Conservation (phyloP, 2,329 filamentous ascomycete species). For the Allantophomopsis cytisporea region DNA sequence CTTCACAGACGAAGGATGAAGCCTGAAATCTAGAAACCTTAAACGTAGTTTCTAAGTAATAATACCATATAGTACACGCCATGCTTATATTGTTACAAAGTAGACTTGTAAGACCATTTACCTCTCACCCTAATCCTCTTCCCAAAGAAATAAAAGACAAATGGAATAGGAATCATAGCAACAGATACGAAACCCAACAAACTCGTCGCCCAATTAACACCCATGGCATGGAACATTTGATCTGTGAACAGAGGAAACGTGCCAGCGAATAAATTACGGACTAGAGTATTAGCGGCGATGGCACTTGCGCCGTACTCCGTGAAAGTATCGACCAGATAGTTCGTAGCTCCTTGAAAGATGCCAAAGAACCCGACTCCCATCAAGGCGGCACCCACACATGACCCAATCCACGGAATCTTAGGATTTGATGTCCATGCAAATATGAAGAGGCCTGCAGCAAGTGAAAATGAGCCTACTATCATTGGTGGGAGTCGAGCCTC, state of each 20-base stretch:
- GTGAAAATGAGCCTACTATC: constrained; percentile 27
- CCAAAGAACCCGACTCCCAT: constrained; percentile 65
- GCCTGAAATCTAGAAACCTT: too few relatives aligned
- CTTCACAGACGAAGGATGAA: too few relatives aligned
- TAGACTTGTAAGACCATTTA: background rate
- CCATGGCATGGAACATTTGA: too few relatives aligned
- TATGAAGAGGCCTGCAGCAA: constrained; percentile 33
- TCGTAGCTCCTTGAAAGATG: constrained; percentile 65
- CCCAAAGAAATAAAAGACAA: background rate
- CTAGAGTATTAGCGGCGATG: too few relatives aligned
- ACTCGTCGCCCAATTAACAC: background rate
- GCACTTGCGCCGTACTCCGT: constrained; percentile 16
- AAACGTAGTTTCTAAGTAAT: too few relatives aligned
- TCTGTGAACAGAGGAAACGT: too few relatives aligned
- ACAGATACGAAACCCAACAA: background rate
- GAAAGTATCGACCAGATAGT: constrained; percentile 67
- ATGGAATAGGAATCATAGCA: background rate
- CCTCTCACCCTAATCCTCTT: background rate
- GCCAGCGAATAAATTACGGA: too few relatives aligned
- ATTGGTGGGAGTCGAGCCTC: constrained; percentile 32
- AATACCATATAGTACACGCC: too few relatives aligned
- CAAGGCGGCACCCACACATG: constrained; percentile 40
- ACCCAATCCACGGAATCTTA: constrained; percentile 46
- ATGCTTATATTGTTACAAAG: background rate
- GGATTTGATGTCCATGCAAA: constrained; percentile 31